A percentile compares a stretch with the other conserved stretches of the same genome.
These are phyloP conservation scores for Hypoxylon intermedium DNA, from an alignment of 495 filamentous ascomycete genomes.

Conservation along the genomic window DNA sequence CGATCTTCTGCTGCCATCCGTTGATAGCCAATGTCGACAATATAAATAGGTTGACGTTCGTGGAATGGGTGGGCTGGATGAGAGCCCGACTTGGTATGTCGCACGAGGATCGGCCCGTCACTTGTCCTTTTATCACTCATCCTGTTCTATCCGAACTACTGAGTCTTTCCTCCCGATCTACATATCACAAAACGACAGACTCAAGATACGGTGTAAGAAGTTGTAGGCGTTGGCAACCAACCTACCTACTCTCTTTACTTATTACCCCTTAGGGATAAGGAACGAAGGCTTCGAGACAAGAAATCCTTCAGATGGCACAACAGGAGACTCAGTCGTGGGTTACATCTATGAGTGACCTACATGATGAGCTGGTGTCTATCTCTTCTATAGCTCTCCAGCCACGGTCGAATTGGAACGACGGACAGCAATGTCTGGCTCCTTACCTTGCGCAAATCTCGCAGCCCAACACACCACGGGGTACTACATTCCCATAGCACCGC, in stretches of 20 bases:
- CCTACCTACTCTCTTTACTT: no score
- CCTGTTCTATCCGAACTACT: not conserved
- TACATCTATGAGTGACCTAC: conserved; percentile 21
- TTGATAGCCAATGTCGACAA: conserved; percentile 25
- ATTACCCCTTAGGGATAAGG: not conserved
- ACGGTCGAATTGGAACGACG: conserved; percentile 6
- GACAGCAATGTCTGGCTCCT: conserved; percentile 9
- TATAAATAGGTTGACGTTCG: conserved; percentile 14
- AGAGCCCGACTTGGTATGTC: conserved; percentile 15
- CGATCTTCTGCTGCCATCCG: conserved; percentile 35
- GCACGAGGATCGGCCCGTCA: conserved; percentile 37
- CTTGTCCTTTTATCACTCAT: not conserved
- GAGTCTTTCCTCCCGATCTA: not conserved
- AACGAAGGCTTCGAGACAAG: not conserved
- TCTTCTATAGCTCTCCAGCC: conserved; percentile 16
- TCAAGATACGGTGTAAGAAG: not conserved
- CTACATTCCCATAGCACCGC: not conserved
- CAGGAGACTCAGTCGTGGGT: conserved; percentile 27
- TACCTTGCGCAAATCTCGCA: conserved; percentile 5
- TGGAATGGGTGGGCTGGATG: conserved; percentile 12
- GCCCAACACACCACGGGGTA: conserved; percentile 7
- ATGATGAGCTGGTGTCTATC: conserved; percentile 11
- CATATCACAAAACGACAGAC: not conserved
- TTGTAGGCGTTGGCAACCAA: not conserved
- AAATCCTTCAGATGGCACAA: not conserved